Conservation (phyloP, 495 filamentous ascomycete species). For the Aspergillus ostianus region DNA sequence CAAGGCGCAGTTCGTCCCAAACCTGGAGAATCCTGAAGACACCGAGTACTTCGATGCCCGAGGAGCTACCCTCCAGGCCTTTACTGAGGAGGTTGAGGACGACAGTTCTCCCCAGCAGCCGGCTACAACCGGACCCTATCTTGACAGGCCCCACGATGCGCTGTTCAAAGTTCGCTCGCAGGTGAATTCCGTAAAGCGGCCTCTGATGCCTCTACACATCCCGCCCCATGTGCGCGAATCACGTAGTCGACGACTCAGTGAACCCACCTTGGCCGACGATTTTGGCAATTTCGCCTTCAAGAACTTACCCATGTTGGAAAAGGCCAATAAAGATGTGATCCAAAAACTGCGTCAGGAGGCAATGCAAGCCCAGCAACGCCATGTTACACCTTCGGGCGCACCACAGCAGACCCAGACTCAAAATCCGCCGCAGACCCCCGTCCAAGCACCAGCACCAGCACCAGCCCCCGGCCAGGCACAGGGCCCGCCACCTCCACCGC, state of each 20-base stretch:
- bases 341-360: slow-evolving; percentile 92
- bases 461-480: slow-evolving; percentile 7
- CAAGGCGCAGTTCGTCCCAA: slow-evolving; percentile 92
- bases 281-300: slow-evolving; percentile 97
- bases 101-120: slow-evolving; percentile 65
- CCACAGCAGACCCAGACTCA: slow-evolving; percentile 12
- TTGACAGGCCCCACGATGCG: slow-evolving; percentile 89
- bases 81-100: slow-evolving; percentile 91
- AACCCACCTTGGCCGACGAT: slow-evolving; percentile 84
- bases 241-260: slow-evolving; percentile 83
- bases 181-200: slow-evolving; percentile 79
- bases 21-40: slow-evolving; percentile 89
- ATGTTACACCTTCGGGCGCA: slow-evolving; percentile 16
- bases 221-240: slow-evolving; percentile 85
- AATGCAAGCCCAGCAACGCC: slow-evolving; percentile 60
- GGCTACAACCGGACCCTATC: slow-evolving; percentile 52
- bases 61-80: slow-evolving; percentile 84
- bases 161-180: slow-evolving; percentile 85
- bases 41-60: slow-evolving; percentile 96
- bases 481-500: slow-evolving; percentile 14
- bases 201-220: slow-evolving; percentile 91
- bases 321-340: slow-evolving; percentile 97
- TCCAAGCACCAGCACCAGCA: background rate
- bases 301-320: slow-evolving; percentile 93
- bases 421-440: background rate